phyloP scores from a whole-genome alignment of 495 filamentous ascomycete species.

The Aspergillus olivimuriae region DNA sequence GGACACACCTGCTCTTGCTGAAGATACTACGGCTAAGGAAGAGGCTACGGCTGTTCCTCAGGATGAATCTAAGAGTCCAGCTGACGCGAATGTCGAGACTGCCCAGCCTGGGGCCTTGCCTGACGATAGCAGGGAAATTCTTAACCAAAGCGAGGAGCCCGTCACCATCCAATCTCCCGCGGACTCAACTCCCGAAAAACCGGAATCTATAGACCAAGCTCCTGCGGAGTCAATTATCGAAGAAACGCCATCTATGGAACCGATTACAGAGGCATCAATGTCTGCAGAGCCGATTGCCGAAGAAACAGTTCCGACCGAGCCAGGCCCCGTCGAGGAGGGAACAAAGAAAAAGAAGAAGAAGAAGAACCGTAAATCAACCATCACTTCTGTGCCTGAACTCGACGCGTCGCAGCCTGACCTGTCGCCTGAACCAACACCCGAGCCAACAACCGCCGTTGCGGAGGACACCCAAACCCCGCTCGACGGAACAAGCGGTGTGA shows the following conservation, averaged over 20 bases:
- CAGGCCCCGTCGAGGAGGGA: neutral
- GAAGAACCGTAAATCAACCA: constrained; percentile 1
- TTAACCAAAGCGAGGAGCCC: no score
- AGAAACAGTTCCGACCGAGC: neutral
- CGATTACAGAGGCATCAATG: neutral
- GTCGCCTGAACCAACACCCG: constrained; percentile 7
- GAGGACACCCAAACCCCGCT: constrained; percentile 11
- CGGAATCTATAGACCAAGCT: no score
- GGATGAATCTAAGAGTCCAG: no score
- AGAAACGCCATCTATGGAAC: no score
- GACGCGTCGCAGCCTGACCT: constrained; percentile 12
- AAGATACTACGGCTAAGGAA: neutral
- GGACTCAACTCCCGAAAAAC: no score
- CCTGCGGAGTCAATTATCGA: no score
- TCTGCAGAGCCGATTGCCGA: neutral
- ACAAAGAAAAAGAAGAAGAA: constrained; percentile 6
- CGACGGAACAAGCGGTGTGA: constrained; percentile 18
- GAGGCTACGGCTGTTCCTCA: no score
- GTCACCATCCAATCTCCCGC: no score
- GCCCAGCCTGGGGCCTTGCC: no score
- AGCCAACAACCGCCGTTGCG: constrained; percentile 5
- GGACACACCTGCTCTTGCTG: neutral
- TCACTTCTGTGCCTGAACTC: neutral
- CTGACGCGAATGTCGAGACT: no score
- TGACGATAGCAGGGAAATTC: no score